These are phyloP conservation scores for Trichomonascaceae sp. DNA, from an alignment of 1,139 yeast species.

Conservation along the genomic window DNA sequence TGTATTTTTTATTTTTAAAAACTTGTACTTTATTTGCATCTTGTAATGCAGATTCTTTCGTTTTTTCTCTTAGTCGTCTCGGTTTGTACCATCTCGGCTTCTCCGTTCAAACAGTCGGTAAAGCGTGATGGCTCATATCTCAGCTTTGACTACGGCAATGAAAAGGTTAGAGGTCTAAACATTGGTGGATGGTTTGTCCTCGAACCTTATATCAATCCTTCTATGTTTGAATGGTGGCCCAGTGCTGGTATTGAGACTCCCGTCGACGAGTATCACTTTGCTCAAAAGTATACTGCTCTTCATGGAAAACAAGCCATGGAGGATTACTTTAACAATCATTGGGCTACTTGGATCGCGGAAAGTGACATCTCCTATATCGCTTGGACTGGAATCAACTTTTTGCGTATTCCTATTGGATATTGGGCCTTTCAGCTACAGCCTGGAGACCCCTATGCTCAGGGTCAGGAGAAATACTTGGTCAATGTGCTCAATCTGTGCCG, in stretches of 20 bases:
- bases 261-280: slow-evolving; percentile 76
- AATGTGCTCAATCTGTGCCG: slow-evolving; percentile 73
- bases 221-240: slow-evolving; percentile 54
- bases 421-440: slow-evolving; percentile 75
- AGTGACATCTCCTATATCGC: slow-evolving; percentile 60
- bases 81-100: background rate
- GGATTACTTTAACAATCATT: slow-evolving; percentile 54
- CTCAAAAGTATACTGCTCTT: slow-evolving; percentile 30
- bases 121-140: slow-evolving; percentile 1
- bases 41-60: background rate
- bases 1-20: background rate
- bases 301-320: slow-evolving; percentile 60
- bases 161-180: slow-evolving; percentile 68
- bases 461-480: slow-evolving; percentile 69
- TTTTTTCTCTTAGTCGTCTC: background rate
- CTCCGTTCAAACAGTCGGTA: background rate
- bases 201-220: slow-evolving; percentile 79
- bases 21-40: background rate
- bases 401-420: slow-evolving; percentile 89
- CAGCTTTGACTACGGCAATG: slow-evolving; percentile 35
- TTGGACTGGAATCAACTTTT: slow-evolving; percentile 68
- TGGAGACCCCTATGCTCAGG: slow-evolving; percentile 82
- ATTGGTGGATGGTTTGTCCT: slow-evolving; percentile 90
- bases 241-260: slow-evolving; percentile 42
- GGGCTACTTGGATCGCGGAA: slow-evolving; percentile 75